Base-by-base conservation (phyloP, 345 rosid species). In the Brassica rapa region DNA sequence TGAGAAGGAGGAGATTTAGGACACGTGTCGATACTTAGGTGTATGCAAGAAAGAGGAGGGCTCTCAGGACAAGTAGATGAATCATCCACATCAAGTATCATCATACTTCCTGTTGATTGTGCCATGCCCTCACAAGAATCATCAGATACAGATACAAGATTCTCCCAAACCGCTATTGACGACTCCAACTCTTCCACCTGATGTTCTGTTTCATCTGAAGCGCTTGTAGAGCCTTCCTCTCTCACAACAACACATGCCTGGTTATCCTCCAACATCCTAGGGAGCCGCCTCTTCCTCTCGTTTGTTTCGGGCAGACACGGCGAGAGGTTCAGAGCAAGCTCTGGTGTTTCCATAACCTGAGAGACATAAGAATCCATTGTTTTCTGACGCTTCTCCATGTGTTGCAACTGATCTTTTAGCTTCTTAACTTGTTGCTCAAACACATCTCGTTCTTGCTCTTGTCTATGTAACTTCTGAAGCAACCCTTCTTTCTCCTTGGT, bases 221-320 rank as follows among this genome's bases (percentile, higher is more conserved):
- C 39, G 30, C 85, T 68, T 59, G 81, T 56, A 35, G 90, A 82
- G 37, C 74, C 68, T 71, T 65, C 81, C n/a, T 77, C 76, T 71
- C 81, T 41, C 6, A 53, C 62, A 71, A 7, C 66, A 55, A 39
- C 73, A 68, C 71, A 84, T 2, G 69, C 61, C n/a, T 72, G 85
- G 70, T 62, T 77, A 33, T 88, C 93, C 68, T 51, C 56, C 6
- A 51, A 60, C 14, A 68, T 79, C 84, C 89, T 88, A 19, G 89
- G 82, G 64, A 93, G 81, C 85, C 98, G 88, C 85, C 99, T 89
- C 75, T 91, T 93, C 85, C 93, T 90, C 59, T 89, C 90, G 67
- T 88, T 87, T 43, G 83, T 78, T 65, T 88, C 98, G 5, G 83
- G 71, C 5, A 78, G 23, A 43, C 62, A 41, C n/a, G 87, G 86